Base-by-base conservation (phyloP, 441 rosid genomes). In the Adansonia rubrostipa region DNA sequence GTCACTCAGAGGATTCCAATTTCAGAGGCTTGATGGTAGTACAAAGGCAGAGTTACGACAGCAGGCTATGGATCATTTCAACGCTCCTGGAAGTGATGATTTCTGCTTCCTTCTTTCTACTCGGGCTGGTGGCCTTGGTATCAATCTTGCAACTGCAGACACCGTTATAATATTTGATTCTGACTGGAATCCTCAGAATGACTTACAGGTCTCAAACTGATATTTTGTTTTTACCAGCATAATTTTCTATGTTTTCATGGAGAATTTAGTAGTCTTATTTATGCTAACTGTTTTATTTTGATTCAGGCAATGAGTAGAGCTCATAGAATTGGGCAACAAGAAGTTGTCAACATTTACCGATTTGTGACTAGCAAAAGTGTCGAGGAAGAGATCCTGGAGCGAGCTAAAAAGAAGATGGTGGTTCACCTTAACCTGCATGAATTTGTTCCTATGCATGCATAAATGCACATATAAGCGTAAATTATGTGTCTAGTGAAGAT, bases 261-360 rank as follows among this genome's bases (percentile, higher is more conserved):
- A 54, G 33, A 69, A 28, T 9, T 10, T 22, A 44, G 2, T 45
- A 2, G 33, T 50, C 20, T 60, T 65, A 14, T 61, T 24, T 82
- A 10, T 76, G 63, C 50, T 44, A 57, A 66, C 70, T 81, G 24
- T 75, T 50, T 36, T 58, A 56, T 78, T 78, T 71, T 85, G 73
- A 84, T 73, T 80, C 85, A 97, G 99, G 99, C 99, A 72, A 95
- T 97, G 99, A 97, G 99, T 77, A 95, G 99, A 90, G 99, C 99
- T 77, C 99, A 97, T 80, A 90, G 99, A 87, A 97, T 97, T 84
- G 99, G 99, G 82, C 99, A 97, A 79, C 99, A 93, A 86, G 99
- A 95, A 51, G 98, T 95, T 62, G 99, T 97, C 62, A 97, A 97
- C 85, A 95, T 97, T 71, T 97, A 97, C 85, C 91, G 99, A 86